Conservation (phyloP, 257 asterid species). For the Fraxinus anomala region DNA sequence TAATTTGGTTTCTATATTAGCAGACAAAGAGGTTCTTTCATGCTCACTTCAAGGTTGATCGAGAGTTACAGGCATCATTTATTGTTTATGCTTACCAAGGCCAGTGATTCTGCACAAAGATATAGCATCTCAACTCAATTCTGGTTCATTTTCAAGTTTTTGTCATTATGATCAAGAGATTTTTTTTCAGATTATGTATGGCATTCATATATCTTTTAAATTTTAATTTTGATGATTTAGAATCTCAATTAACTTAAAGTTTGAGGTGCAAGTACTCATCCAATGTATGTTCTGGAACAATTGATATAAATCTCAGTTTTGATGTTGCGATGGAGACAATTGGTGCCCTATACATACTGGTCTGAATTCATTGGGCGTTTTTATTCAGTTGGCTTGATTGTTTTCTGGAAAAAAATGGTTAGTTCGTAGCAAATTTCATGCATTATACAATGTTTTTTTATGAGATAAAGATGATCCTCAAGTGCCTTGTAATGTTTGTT, state of each 20-base stretch:
- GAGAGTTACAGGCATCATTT: slow-evolving; percentile 91
- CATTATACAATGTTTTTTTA: not conserved
- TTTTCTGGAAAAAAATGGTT: not conserved
- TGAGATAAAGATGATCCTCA: not conserved
- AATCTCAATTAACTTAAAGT: not conserved
- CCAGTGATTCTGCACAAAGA: slow-evolving; percentile 21
- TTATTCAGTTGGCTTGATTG: not conserved
- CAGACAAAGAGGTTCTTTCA: slow-evolving; percentile 85
- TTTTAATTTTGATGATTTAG: not conserved
- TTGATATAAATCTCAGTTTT: not conserved
- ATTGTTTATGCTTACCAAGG: slow-evolving; percentile 58
- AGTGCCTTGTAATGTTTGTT: not conserved
- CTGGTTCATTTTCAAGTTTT: slow-evolving; percentile 10
- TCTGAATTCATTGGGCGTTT: not conserved
- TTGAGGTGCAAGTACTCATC: not conserved
- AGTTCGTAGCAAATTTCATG: not conserved
- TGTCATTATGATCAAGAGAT: not conserved
- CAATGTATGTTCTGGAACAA: not conserved
- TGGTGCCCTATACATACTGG: not conserved
- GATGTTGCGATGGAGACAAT: not conserved
- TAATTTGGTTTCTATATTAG: slow-evolving; percentile 18
- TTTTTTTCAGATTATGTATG: not conserved
- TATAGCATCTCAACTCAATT: slow-evolving; percentile 3
- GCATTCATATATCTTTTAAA: not conserved
- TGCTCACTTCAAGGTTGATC: slow-evolving; percentile 95